A percentile compares a stretch with the other conserved stretches of the same genome.
Evolutionary conservation across 129 eudicot species (phyloP).

Genomic region (Silybum marianum): DNA sequence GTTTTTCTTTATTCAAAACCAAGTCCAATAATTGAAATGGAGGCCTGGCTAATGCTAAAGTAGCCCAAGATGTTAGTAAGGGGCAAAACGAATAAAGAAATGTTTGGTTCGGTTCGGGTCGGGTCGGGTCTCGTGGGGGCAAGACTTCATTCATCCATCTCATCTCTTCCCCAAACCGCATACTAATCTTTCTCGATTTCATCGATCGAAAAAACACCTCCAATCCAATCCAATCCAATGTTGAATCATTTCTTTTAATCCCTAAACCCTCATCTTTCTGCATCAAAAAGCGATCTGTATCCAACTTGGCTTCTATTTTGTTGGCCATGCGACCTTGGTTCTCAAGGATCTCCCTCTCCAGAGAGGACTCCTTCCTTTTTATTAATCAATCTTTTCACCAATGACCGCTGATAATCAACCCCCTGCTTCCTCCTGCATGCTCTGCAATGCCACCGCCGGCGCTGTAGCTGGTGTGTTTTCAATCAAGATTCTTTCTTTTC

Average conservation of each 20-base stretch:
- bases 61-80: neutral
- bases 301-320: neutral
- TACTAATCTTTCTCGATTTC: slow-evolving; percentile 4
- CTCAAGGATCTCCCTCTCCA: slow-evolving; percentile 51
- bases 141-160: neutral
- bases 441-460: slow-evolving; percentile 95
- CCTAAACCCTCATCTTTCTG: slow-evolving; percentile 17
- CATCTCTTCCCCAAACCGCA: slow-evolving; percentile 4
- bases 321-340: slow-evolving; percentile 84
- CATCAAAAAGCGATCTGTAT: neutral
- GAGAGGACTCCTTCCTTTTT: slow-evolving; percentile 58
- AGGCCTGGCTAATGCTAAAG: neutral
- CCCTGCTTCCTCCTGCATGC: slow-evolving; percentile 57
- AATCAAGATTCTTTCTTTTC: neutral
- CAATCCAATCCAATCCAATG: neutral
- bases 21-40: neutral
- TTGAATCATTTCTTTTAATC: neutral
- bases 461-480: slow-evolving; percentile 79
- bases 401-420: slow-evolving; percentile 56
- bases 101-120: neutral
- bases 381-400: slow-evolving; percentile 17
- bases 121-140: neutral
- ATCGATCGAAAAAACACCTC: slow-evolving; percentile 8
- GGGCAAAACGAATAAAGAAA: neutral
- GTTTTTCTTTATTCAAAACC: too few species aligned